Conservation (phyloP, 108 stramenopile species). For the Cyclotella choctawhatcheeana region DNA sequence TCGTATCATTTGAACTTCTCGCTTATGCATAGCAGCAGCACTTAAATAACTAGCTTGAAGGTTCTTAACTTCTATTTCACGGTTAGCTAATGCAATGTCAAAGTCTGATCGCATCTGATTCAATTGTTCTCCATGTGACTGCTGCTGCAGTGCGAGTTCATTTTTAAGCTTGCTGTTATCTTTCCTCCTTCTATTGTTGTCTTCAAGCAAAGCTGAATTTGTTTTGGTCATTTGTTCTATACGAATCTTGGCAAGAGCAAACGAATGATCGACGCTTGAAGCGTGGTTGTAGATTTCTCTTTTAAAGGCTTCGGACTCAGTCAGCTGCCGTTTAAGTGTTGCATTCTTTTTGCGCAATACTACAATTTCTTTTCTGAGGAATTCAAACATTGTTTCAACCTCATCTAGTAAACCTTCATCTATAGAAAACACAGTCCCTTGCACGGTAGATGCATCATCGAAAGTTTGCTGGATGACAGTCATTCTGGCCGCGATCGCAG, state of each 20-base stretch:
- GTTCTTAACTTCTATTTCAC: constrained; percentile 42
- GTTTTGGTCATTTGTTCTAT: constrained; percentile 51
- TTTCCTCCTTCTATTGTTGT: constrained; percentile 45
- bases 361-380: constrained; percentile 60
- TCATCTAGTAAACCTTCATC: constrained; percentile 57
- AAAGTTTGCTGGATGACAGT: constrained; percentile 53
- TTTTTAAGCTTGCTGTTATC: constrained; percentile 44
- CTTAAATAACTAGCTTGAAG: constrained; percentile 24
- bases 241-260: constrained; percentile 49
- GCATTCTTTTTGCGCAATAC: constrained; percentile 50
- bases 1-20: constrained; percentile 26
- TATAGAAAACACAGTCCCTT: constrained; percentile 50
- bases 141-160: constrained; percentile 46
- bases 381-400: constrained; percentile 66
- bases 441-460: constrained; percentile 46
- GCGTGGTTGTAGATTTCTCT: constrained; percentile 50
- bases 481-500: constrained; percentile 42
- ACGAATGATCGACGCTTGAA: constrained; percentile 38
- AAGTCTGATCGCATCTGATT: constrained; percentile 47
- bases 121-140: constrained; percentile 46
- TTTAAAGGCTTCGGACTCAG: constrained; percentile 53
- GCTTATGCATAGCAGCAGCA: constrained; percentile 10
- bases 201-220: constrained; percentile 39
- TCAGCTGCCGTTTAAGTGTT: constrained; percentile 47
- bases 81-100: constrained; percentile 33